Evolutionary conservation across 495 filamentous ascomycete genomes (phyloP), one percentile per base, ranked within the genome.

Genomic region (Lophiostoma macrostomum): DNA sequence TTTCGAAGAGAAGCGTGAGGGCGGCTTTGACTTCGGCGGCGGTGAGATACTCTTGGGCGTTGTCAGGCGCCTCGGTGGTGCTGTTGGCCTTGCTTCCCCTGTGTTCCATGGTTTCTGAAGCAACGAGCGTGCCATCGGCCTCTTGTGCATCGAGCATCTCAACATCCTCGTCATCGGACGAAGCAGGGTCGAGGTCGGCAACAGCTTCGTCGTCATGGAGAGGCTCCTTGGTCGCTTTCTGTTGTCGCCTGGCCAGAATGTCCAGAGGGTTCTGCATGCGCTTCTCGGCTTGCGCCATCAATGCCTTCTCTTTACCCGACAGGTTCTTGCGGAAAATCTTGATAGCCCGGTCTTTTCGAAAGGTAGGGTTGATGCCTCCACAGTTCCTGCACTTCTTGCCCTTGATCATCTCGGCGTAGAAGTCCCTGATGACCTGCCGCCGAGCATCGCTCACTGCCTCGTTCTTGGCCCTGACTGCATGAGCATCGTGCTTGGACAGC

Each of bases 251-350:
- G 14, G 34, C 37, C 22, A 71, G 31, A 36, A 79, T 73, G 3
- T 71, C 38, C 38, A 68, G 71, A 19, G 86, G 81, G 63, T 91
- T 90, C 28, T 74, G 73, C 27, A 78, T 76, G 43, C 82, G 80
- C 64, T 86, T 80, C 18, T 83, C 86, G 18, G 75, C 78, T 53
- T 86, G 80, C 2, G 78, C 65, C 82, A 93, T 96, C 28, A 83
- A 78, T 8, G 81, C 78, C 60, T 77, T 81, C 4, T 87, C 79
- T 67, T 91, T 95, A 19, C 73, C 62, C 20, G 71, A 69, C 32
- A 97, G 69, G 4, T 85, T 76, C 63, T 89, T 91, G 61, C 90
- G 82, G 69, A 96, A 99, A 45, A 99, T 93, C 69, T 96, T 97
- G 57, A 85, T 83, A 64, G 78, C 90, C 22, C 83, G 78, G 56